Conservation (phyloP, 805 yeast genomes). For the Dipodascus albidus region DNA sequence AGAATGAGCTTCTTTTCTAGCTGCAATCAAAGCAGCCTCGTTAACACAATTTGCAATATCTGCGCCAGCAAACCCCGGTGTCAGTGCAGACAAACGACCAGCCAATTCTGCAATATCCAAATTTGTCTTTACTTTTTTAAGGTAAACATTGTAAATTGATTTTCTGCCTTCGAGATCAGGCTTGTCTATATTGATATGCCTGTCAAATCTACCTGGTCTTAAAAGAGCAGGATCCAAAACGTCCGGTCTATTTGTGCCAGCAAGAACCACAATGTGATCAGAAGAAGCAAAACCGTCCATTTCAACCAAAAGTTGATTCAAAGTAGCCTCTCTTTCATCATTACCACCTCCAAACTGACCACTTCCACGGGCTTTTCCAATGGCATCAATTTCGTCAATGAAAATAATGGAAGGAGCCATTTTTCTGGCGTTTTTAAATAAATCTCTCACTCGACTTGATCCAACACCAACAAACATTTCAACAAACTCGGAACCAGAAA, state of each 20-base stretch:
- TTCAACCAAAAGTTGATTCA: constrained; percentile 91
- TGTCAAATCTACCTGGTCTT: constrained; percentile 96
- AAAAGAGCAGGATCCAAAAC: constrained; percentile 83
- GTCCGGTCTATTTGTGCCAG: constrained; percentile 95
- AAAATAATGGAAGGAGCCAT: constrained; percentile 94
- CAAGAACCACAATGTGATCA: constrained; percentile 92
- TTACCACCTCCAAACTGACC: constrained; percentile 60
- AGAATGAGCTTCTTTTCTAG: constrained; percentile 60
- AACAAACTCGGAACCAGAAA: constrained; percentile 94
- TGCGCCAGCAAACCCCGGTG: constrained; percentile 98
- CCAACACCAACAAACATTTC: constrained; percentile 99
- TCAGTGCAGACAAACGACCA: constrained; percentile 85
- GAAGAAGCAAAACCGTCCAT: constrained; percentile 94
- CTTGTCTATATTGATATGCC: constrained; percentile 82
- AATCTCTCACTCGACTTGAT: constrained; percentile 93
- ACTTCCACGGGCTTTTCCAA: constrained; percentile 79
- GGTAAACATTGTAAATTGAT: constrained; percentile 81
- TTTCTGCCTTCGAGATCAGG: constrained; percentile 95
- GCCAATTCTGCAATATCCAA: constrained; percentile 46
- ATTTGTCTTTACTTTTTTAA: constrained; percentile 55
- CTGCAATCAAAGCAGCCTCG: constrained; percentile 96
- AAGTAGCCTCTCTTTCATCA: constrained; percentile 94
- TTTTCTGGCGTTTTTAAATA: constrained; percentile 84
- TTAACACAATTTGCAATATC: constrained; percentile 95
- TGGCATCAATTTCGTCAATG: constrained; percentile 99